phyloP scores from a whole-genome alignment of 1,139 yeast genomes.

The Sugiyamaella japonica region DNA sequence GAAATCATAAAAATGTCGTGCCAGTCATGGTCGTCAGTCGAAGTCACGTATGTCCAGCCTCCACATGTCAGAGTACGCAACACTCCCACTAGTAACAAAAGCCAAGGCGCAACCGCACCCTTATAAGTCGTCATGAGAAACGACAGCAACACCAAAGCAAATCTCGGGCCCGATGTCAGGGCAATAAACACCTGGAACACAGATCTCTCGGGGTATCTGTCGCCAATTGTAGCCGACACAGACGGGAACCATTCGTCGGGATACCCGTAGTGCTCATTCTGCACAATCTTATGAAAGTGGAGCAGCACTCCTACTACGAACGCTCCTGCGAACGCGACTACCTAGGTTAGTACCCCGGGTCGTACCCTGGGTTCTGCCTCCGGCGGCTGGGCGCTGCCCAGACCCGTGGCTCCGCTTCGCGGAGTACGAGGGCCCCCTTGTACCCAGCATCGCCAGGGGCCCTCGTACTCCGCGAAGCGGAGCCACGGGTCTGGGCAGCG shows the following conservation, averaged over 20 bases:
- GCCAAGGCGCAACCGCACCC: conserved; percentile 46
- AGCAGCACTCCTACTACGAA: conserved; percentile 67
- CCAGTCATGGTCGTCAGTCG: conserved; percentile 95
- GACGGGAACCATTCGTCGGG: conserved; percentile 99
- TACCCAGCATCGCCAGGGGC: background rate
- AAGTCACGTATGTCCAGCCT: conserved; percentile 97
- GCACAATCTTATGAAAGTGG: conserved; percentile 83
- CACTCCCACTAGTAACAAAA: conserved; percentile 58
- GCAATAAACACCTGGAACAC: conserved; percentile 76
- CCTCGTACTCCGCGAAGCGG: background rate
- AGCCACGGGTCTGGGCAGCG: background rate
- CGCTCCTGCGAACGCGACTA: conserved; percentile 68
- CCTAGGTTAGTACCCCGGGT: background rate
- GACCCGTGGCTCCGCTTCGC: too few species aligned
- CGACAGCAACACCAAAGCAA: conserved; percentile 64
- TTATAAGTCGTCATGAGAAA: conserved; percentile 47
- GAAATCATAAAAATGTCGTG: conserved; percentile 95
- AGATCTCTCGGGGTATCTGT: conserved; percentile 92
- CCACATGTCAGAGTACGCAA: conserved; percentile 92
- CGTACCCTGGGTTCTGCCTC: conserved; percentile 1
- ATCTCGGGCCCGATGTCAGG: conserved; percentile 64
- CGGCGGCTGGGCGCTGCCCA: too few species aligned
- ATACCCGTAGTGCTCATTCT: conserved; percentile 81
- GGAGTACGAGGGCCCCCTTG: too few species aligned
- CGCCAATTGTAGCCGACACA: conserved; percentile 96